Percentiles rank a stretch among this genome's conserved stretches.
phyloP scores from a whole-genome alignment of 176 grass and related monocot genomes.

The Lolium multiflorum region DNA sequence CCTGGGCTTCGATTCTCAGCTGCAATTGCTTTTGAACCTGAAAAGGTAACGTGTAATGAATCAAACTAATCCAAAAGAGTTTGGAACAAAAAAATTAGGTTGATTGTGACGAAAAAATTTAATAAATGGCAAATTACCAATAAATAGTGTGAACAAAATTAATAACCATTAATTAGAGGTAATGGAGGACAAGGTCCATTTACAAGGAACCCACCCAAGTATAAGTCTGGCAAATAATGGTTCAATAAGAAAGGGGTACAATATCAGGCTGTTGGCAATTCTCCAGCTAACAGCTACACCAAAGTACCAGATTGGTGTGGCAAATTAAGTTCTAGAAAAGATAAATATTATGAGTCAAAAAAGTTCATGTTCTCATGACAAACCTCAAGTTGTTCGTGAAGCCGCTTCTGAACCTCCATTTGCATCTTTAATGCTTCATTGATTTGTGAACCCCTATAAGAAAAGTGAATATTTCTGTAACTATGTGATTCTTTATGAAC shows the following conservation, averaged over 20 bases:
- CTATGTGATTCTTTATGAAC: not conserved
- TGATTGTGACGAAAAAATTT: not conserved
- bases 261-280: not conserved
- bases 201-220: not conserved
- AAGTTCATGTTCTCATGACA: constrained; percentile 16
- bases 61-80: not conserved
- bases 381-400: constrained; percentile 97
- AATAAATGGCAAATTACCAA: not conserved
- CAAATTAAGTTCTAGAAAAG: not conserved
- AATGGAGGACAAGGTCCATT: not conserved
- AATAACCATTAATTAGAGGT: not conserved
- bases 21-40: constrained; percentile 97
- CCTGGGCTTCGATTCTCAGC: constrained; percentile 96
- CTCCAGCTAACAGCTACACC: not conserved
- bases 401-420: constrained; percentile 97
- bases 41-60: constrained; percentile 31
- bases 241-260: not conserved
- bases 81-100: not conserved
- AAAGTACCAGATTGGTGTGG: constrained; percentile 7
- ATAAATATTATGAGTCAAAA: not conserved
- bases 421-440: constrained; percentile 92
- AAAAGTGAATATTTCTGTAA: constrained; percentile 38
- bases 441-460: constrained; percentile 82
- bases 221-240: constrained; percentile 11
- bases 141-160: not conserved